phyloP scores from a whole-genome alignment of 2,329 filamentous ascomycete species.

The Calycina herbarum region DNA sequence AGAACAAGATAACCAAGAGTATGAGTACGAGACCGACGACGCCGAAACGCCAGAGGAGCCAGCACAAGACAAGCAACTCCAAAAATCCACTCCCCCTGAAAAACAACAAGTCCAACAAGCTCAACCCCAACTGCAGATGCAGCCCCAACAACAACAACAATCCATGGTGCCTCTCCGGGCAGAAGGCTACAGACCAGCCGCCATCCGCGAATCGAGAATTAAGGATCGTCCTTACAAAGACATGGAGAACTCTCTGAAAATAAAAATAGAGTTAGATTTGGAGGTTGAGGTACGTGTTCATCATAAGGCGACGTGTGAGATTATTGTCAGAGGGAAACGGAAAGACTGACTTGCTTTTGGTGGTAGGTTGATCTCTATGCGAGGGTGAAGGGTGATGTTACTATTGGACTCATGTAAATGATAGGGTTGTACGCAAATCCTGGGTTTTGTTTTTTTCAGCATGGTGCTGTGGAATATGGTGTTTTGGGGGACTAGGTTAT shows the following conservation, averaged over 20 bases:
- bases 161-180: constrained; percentile 18
- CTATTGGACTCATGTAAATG: constrained; percentile 31
- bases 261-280: constrained; percentile 42
- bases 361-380: constrained; percentile 31
- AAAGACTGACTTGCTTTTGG: not conserved
- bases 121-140: not conserved
- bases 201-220: constrained; percentile 38
- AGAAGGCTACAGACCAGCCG: constrained; percentile 21
- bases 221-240: constrained; percentile 38
- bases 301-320: not conserved
- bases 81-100: not conserved
- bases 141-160: constrained; percentile 3
- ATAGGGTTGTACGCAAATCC: not conserved
- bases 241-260: constrained; percentile 39
- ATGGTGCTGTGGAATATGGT: not conserved
- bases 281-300: constrained; percentile 35
- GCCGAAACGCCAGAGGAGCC: not conserved
- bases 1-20: not conserved
- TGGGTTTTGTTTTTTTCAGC: not conserved
- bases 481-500: not conserved
- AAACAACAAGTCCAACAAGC: constrained; percentile 8
- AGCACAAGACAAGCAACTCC: not conserved
- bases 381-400: constrained; percentile 33
- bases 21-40: not conserved
- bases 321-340: not conserved